phyloP scores from a whole-genome alignment of 192 early-diverging fungal genomes.

The Coemansia sp. region DNA sequence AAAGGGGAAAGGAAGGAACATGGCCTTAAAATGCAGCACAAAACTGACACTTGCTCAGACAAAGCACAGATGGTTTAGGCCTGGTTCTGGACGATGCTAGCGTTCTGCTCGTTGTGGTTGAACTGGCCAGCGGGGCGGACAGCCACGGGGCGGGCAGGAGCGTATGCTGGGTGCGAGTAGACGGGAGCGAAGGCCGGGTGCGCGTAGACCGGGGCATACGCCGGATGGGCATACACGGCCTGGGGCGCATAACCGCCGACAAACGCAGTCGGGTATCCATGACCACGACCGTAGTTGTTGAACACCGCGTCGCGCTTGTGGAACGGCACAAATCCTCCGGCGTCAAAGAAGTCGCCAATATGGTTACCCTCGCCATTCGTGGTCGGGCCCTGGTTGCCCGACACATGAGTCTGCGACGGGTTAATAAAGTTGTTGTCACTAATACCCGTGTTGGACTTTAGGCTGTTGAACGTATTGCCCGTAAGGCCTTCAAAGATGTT shows the following conservation, averaged over 20 bases:
- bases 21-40: background rate
- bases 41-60: background rate
- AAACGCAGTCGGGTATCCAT: slow-evolving; percentile 9
- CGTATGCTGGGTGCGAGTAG: slow-evolving; percentile 10
- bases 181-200: slow-evolving; percentile 1
- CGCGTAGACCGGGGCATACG: background rate
- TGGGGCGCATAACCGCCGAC: slow-evolving; percentile 8
- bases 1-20: background rate
- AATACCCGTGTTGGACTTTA: slow-evolving; percentile 17
- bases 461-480: slow-evolving; percentile 21
- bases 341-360: slow-evolving; percentile 24
- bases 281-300: slow-evolving; percentile 21
- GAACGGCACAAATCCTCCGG: slow-evolving; percentile 9
- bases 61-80: slow-evolving; percentile 10
- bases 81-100: slow-evolving; percentile 50
- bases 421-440: slow-evolving; percentile 38
- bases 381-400: slow-evolving; percentile 36
- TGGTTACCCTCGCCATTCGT: slow-evolving; percentile 37
- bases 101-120: slow-evolving; percentile 45
- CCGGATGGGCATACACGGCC: background rate
- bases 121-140: slow-evolving; percentile 4
- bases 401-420: slow-evolving; percentile 19
- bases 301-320: slow-evolving; percentile 24
- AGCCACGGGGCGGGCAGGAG: slow-evolving; percentile 1
- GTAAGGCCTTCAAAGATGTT: slow-evolving; percentile 21